Conservation (phyloP, 495 filamentous ascomycete species). For the Friedmanniomyces simplex region DNA sequence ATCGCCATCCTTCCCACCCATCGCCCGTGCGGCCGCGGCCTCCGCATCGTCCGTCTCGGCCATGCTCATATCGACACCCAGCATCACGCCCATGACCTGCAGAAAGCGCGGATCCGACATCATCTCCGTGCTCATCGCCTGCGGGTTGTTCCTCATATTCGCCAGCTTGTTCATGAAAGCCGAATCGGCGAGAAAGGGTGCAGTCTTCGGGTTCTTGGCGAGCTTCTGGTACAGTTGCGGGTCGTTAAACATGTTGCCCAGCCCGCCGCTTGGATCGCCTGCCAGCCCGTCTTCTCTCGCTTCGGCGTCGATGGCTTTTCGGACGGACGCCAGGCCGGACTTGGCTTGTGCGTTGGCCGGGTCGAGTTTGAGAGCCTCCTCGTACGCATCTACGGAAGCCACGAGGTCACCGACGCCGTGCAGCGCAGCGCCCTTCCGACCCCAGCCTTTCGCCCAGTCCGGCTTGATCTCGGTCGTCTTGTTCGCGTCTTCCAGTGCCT, state of each 20-base stretch:
- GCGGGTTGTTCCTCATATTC: slow-evolving; percentile 67
- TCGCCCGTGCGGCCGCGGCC: slow-evolving; percentile 24
- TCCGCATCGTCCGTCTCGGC: slow-evolving; percentile 43
- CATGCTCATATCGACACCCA: slow-evolving; percentile 92
- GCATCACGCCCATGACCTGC: slow-evolving; percentile 82
- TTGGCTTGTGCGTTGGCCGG: slow-evolving; percentile 88
- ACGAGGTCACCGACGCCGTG: slow-evolving; percentile 79
- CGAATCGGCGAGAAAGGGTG: slow-evolving; percentile 67
- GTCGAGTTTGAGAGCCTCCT: slow-evolving; percentile 82
- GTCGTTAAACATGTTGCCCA: slow-evolving; percentile 88
- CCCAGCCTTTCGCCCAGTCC: slow-evolving; percentile 95
- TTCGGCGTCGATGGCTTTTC: slow-evolving; percentile 80
- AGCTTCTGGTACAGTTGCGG: slow-evolving; percentile 83
- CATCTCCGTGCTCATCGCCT: slow-evolving; percentile 66
- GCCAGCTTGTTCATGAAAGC: slow-evolving; percentile 86
- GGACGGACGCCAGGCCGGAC: slow-evolving; percentile 68
- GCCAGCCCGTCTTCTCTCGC: slow-evolving; percentile 54
- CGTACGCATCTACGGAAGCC: slow-evolving; percentile 77
- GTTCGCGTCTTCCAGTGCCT: slow-evolving; percentile 78
- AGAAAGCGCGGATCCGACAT: slow-evolving; percentile 75
- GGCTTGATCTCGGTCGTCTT: slow-evolving; percentile 91
- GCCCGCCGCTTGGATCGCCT: slow-evolving; percentile 59
- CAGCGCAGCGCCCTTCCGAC: slow-evolving; percentile 79
- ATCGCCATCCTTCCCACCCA: slow-evolving; percentile 34
- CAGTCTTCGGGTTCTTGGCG: slow-evolving; percentile 86